Percentiles rank a stretch among this genome's conserved stretches.
Conservation (phyloP, 768 basidiomycete genomes). For the Xanthoconium purpureum region DNA sequence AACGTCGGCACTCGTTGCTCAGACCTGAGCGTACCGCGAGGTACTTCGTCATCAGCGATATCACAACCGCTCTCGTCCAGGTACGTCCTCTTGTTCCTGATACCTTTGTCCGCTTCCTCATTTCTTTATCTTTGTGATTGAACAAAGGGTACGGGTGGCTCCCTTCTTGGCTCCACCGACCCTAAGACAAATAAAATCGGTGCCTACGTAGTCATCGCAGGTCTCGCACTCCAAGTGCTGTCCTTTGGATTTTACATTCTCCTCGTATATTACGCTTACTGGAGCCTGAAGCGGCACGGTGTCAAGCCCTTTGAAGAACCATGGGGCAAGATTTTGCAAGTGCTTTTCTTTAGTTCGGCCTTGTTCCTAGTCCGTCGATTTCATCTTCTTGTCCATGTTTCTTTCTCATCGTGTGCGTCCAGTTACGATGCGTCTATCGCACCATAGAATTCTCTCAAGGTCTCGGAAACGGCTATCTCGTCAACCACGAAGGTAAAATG, state of each 20-base stretch:
- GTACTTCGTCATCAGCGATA: slow-evolving; percentile 29
- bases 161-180: slow-evolving; percentile 10
- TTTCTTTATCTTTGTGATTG: background rate
- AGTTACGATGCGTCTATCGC: slow-evolving; percentile 30
- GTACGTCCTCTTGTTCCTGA: slow-evolving; percentile 4
- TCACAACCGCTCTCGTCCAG: slow-evolving; percentile 28
- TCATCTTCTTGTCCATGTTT: background rate
- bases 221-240: slow-evolving; percentile 22
- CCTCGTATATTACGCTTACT: slow-evolving; percentile 12
- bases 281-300: slow-evolving; percentile 11
- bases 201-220: slow-evolving; percentile 21
- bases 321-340: slow-evolving; percentile 20
- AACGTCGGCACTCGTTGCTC: slow-evolving; percentile 21
- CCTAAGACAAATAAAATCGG: slow-evolving; percentile 7
- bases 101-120: background rate
- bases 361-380: slow-evolving; percentile 24
- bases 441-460: slow-evolving; percentile 22
- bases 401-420: background rate
- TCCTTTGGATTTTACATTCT: slow-evolving; percentile 25
- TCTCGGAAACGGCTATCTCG: slow-evolving; percentile 4
- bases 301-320: slow-evolving; percentile 3
- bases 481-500: too few relatives aligned
- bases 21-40: slow-evolving; percentile 22
- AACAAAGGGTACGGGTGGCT: slow-evolving; percentile 23
- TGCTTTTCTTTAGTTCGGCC: slow-evolving; percentile 24